Conservation (phyloP, 2,329 filamentous ascomycete species). For the Fusarium irregulare region DNA sequence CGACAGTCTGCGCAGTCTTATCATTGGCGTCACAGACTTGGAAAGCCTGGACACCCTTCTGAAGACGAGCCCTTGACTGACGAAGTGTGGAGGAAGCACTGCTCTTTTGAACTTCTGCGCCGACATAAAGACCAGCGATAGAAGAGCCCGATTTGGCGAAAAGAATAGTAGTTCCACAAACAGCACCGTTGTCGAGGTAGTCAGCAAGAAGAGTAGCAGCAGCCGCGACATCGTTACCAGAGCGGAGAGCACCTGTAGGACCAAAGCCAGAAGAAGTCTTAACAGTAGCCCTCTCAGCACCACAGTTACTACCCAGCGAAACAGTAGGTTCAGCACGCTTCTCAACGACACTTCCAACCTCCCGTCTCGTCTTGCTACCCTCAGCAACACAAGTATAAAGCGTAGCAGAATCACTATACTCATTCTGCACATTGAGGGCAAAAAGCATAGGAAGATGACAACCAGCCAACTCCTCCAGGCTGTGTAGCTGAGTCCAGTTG, state of each 20-base stretch:
- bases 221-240: conserved; percentile 20
- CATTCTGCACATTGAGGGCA: conserved; percentile 39
- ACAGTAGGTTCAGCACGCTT: conserved; percentile 25
- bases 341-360: conserved; percentile 21
- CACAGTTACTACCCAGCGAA: conserved; percentile 35
- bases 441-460: conserved; percentile 40
- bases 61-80: conserved; percentile 21
- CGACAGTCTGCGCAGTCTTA: conserved; percentile 35
- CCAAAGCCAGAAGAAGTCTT: conserved; percentile 29
- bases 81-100: conserved; percentile 32
- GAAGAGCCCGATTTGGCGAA: conserved; percentile 42
- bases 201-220: conserved; percentile 34
- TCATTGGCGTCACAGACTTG: conserved; percentile 37
- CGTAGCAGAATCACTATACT: conserved; percentile 41
- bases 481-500: conserved; percentile 44
- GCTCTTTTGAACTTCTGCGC: conserved; percentile 41
- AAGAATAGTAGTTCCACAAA: conserved; percentile 39
- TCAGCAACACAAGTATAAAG: conserved; percentile 37
- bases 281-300: conserved; percentile 32
- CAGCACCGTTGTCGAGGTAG: conserved; percentile 33
- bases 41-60: conserved; percentile 34
- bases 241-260: conserved; percentile 7
- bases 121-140: conserved; percentile 40
- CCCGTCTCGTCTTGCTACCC: conserved; percentile 17
- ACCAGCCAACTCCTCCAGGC: conserved; percentile 30